Conservation (phyloP, 2,329 filamentous ascomycete genomes). For the Trichophyton equinum region DNA sequence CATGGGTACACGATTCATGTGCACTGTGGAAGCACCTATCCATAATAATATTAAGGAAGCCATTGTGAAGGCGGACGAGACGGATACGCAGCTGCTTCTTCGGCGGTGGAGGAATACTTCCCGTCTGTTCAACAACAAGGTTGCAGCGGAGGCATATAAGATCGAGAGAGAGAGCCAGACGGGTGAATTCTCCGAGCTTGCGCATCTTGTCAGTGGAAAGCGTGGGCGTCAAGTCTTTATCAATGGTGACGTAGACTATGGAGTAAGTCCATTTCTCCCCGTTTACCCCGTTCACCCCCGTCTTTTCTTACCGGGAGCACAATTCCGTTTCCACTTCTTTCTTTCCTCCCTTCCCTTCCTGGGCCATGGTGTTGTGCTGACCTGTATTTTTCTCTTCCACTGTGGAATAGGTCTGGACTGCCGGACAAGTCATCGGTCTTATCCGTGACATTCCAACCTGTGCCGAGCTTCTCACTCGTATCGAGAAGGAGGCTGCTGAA, state of each 20-base stretch:
- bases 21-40: constrained; percentile 82
- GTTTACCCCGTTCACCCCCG: not conserved
- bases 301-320: not conserved
- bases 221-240: constrained; percentile 81
- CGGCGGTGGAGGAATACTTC: constrained; percentile 88
- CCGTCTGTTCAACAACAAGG: constrained; percentile 80
- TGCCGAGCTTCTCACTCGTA: constrained; percentile 53
- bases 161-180: constrained; percentile 71
- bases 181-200: constrained; percentile 82
- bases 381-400: constrained; percentile 11
- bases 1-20: constrained; percentile 98
- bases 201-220: constrained; percentile 77
- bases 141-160: constrained; percentile 65
- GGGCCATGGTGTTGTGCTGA: not conserved
- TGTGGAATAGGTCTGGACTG: constrained; percentile 69
- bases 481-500: constrained; percentile 63
- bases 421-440: constrained; percentile 83
- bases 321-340: not conserved
- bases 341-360: not conserved
- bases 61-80: constrained; percentile 80
- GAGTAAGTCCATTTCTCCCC: constrained; percentile 46
- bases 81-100: constrained; percentile 78
- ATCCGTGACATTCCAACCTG: constrained; percentile 77
- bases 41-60: constrained; percentile 87
- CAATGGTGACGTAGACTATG: constrained; percentile 80